Evolutionary conservation across 2,329 filamentous ascomycete species (phyloP).

Genomic region (Pseudogymnoascus destructans): DNA sequence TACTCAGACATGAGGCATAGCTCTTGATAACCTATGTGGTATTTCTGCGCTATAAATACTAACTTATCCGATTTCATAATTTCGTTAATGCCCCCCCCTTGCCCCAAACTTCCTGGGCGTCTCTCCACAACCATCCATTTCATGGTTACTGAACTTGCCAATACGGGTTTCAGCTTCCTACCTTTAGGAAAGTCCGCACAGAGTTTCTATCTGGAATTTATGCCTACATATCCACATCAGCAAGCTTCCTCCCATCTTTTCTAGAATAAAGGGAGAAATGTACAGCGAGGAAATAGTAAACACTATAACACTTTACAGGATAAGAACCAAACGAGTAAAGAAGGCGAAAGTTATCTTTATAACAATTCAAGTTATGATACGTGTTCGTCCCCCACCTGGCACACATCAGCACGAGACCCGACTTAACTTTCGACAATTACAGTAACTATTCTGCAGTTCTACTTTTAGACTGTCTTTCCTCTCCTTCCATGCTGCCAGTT

Average conservation of each 20-base stretch:
- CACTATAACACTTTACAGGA: neutral
- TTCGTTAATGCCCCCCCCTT: neutral
- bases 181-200: neutral
- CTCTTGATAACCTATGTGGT: neutral
- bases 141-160: neutral
- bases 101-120: neutral
- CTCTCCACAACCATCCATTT: neutral
- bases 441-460: neutral
- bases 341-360: neutral
- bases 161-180: neutral
- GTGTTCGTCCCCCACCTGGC: neutral
- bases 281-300: neutral
- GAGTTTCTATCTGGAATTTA: neutral
- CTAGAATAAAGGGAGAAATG: neutral
- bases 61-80: neutral
- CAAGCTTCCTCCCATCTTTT: neutral
- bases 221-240: neutral
- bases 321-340: neutral
- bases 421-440: neutral
- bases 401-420: neutral
- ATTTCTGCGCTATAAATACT: neutral
- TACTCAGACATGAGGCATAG: neutral
- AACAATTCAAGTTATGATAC: neutral
- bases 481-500: neutral
- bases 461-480: neutral